phyloP scores from a whole-genome alignment of 306 rosid species.

The Acacia melanoxylon region DNA sequence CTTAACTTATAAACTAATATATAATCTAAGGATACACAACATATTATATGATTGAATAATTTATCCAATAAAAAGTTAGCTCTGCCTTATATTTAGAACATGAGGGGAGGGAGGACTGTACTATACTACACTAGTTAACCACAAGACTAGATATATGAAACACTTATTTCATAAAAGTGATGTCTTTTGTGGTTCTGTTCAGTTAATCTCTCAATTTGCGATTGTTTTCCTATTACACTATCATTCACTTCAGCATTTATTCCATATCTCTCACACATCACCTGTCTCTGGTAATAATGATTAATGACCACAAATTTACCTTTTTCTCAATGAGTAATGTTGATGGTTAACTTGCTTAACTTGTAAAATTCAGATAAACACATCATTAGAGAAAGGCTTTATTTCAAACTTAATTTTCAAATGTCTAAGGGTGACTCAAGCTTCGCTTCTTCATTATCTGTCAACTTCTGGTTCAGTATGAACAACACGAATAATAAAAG shows the following conservation, averaged over 20 bases:
- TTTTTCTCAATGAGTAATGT: not conserved
- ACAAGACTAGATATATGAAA: too few relatives aligned
- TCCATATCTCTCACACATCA: constrained; percentile 34
- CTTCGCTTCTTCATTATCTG: constrained; percentile 38
- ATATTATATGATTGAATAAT: too few relatives aligned
- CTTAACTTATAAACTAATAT: too few relatives aligned
- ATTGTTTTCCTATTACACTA: constrained; percentile 8
- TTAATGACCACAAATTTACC: constrained; percentile 5
- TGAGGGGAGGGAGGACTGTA: too few relatives aligned
- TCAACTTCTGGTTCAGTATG: constrained; percentile 35
- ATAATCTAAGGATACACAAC: too few relatives aligned
- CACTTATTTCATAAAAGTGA: constrained; percentile 13
- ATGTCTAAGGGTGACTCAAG: constrained; percentile 16
- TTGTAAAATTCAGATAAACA: not conserved
- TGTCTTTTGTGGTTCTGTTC: constrained; percentile 22
- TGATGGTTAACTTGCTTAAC: constrained; percentile 36
- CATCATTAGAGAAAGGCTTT: not conserved
- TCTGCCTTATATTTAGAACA: too few relatives aligned
- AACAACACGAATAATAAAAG: constrained; percentile 17
- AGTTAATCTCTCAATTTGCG: constrained; percentile 36
- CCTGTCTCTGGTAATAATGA: constrained; percentile 32
- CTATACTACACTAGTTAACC: not conserved
- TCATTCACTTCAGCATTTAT: constrained; percentile 30
- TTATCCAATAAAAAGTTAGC: too few relatives aligned
- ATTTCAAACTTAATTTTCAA: not conserved